These are phyloP conservation scores for Fusarium chuoi DNA, from an alignment of 2,329 filamentous ascomycete genomes.

Conservation along the genomic window DNA sequence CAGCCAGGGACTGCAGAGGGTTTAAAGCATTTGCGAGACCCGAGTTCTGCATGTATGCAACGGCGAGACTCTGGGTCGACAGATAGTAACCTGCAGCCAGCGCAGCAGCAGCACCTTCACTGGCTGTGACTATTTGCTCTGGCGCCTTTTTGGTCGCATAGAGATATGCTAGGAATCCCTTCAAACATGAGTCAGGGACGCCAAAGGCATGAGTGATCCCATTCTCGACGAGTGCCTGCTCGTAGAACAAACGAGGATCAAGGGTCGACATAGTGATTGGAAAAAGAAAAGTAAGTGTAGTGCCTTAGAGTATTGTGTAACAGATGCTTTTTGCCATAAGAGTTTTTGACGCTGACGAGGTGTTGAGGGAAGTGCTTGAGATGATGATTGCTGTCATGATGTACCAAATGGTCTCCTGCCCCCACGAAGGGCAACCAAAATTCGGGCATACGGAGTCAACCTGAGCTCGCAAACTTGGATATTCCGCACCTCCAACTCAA, in stretches of 20 bases:
- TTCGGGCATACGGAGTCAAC: background rate
- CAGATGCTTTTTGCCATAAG: background rate
- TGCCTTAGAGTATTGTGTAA: background rate
- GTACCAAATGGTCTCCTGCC: background rate
- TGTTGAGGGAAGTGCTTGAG: background rate
- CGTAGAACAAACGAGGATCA: slow-evolving; percentile 1
- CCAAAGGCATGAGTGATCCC: background rate
- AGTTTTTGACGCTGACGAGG: background rate
- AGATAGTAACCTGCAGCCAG: background rate
- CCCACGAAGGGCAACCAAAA: background rate
- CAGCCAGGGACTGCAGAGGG: slow-evolving; percentile 7
- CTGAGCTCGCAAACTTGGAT: background rate
- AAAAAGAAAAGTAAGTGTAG: background rate
- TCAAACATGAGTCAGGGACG: background rate
- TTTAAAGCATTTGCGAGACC: slow-evolving; percentile 7
- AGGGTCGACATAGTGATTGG: background rate
- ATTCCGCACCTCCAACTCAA: background rate
- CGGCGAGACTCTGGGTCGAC: background rate
- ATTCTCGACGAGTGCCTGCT: background rate
- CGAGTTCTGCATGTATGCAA: background rate
- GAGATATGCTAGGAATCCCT: background rate
- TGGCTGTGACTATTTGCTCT: background rate
- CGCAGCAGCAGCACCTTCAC: background rate
- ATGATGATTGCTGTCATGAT: background rate
- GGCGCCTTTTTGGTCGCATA: background rate